Base-by-base conservation (phyloP, 805 yeast species). In the Metschnikowia gruessii region DNA sequence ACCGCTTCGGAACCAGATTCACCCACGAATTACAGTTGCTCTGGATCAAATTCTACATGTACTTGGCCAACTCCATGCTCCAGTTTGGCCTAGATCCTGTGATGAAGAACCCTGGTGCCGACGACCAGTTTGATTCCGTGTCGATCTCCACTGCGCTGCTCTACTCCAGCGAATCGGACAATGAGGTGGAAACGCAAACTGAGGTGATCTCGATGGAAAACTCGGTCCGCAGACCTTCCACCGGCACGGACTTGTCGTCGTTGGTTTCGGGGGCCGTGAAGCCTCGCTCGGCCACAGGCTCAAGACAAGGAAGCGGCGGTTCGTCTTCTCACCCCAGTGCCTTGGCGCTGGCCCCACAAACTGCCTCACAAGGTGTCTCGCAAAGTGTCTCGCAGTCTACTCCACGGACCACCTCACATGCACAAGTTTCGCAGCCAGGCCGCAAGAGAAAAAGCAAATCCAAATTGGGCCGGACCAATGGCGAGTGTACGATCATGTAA, bases 11-110 rank as follows among this genome's bases (percentile, higher is more conserved):
- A 11, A 53, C 43, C 71, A 63, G 69, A 16, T 83, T 83, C 60
- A 75, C 82, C 12, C 62, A 78, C 18, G 85, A 82, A 53, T 61
- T 83, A 35, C 90, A 85, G 58, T 74, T 79, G 47, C 77, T 82
- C 46, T 85, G 92, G 91, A 78, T 85, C 45, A 79, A 82, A 56
- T 66, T 85, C 18, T 85, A 83, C 65, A 69, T 83, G 47, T 85
- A 81, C 60, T 65, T 85, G 53, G 82, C 90, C 22, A 84, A 85
- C 62, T 75, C 84, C 18, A 74, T 85, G 37, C 58, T 85, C 16
- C 84, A 82, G 58, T 78, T 78, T 47, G 84, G 83, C 31, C 66
- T 76, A 35, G 83, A 79, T 53, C 83, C 83, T 2, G 54, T 66
- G 11, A 50, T 65, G 41, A 58, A 53, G 40, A 44, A 60, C 24